Conservation (phyloP, 148 eudicot genomes). For the Pharnaceum exiguum region DNA sequence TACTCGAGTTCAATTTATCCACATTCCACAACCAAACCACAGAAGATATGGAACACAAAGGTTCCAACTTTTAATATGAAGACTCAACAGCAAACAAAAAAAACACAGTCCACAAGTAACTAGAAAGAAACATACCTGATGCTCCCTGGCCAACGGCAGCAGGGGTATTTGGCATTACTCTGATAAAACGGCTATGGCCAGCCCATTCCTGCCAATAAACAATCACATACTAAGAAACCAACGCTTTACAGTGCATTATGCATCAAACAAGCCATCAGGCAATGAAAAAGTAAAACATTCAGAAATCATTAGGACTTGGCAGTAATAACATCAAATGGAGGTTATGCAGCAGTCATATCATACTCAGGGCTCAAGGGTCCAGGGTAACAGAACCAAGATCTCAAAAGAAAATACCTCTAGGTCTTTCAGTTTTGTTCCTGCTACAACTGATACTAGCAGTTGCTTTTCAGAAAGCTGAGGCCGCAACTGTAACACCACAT, state of each 20-base stretch:
- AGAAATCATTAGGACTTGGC: not conserved
- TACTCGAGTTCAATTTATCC: too few relatives aligned
- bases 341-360: not conserved
- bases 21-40: too few relatives aligned
- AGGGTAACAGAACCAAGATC: not conserved
- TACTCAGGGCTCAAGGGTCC: not conserved
- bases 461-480: constrained; percentile 67
- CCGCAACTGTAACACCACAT: constrained; percentile 52
- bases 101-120: not conserved
- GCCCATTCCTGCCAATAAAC: constrained; percentile 72
- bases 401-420: constrained; percentile 53
- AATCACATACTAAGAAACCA: constrained; percentile 4
- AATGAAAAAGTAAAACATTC: not conserved
- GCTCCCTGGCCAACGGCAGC: constrained; percentile 93
- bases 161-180: constrained; percentile 98
- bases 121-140: constrained; percentile 43
- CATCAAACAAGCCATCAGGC: too few relatives aligned
- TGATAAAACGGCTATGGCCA: constrained; percentile 68
- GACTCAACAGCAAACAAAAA: not conserved
- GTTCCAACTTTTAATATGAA: not conserved
- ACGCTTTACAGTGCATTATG: too few relatives aligned
- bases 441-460: constrained; percentile 89
- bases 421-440: constrained; percentile 79
- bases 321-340: not conserved
- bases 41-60: not conserved